Evolutionary conservation across 768 basidiomycete genomes (phyloP).

Genomic region (Grammothele lineata): DNA sequence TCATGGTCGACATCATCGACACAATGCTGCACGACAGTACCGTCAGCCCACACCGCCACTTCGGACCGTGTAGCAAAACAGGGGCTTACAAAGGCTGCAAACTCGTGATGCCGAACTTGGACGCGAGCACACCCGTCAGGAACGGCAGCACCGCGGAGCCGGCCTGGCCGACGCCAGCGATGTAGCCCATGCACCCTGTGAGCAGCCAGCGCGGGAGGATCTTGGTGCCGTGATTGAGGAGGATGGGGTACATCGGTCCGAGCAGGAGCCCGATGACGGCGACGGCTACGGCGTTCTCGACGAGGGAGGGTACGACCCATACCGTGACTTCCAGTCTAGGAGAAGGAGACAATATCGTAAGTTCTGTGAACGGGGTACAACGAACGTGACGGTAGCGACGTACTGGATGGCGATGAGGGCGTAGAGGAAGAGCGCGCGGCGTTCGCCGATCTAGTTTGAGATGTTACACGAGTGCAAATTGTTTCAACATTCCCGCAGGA

Average conservation of each 20-base stretch:
- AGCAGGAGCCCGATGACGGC: conserved; percentile 33
- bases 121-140: conserved; percentile 64
- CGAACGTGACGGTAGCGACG: not conserved
- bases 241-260: conserved; percentile 50
- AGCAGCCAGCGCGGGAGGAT: conserved; percentile 71
- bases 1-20: conserved; percentile 57
- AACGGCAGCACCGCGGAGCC: conserved; percentile 73
- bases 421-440: conserved; percentile 23
- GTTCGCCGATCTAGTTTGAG: conserved; percentile 21
- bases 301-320: conserved; percentile 48
- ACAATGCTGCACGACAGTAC: conserved; percentile 38
- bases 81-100: conserved; percentile 57
- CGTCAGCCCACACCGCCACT: not conserved
- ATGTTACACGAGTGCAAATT: not conserved
- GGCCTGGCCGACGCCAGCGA: conserved; percentile 51
- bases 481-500: not conserved
- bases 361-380: not conserved
- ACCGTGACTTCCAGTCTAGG: conserved; percentile 31
- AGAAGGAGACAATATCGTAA: not conserved
- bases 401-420: conserved; percentile 24
- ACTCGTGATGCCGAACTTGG: conserved; percentile 54
- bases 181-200: conserved; percentile 42
- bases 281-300: conserved; percentile 47
- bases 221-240: conserved; percentile 65
- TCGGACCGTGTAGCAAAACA: not conserved